These are phyloP conservation scores for Thelonectria olida DNA, from an alignment of 2,329 filamentous ascomycete genomes.

Conservation along the genomic window DNA sequence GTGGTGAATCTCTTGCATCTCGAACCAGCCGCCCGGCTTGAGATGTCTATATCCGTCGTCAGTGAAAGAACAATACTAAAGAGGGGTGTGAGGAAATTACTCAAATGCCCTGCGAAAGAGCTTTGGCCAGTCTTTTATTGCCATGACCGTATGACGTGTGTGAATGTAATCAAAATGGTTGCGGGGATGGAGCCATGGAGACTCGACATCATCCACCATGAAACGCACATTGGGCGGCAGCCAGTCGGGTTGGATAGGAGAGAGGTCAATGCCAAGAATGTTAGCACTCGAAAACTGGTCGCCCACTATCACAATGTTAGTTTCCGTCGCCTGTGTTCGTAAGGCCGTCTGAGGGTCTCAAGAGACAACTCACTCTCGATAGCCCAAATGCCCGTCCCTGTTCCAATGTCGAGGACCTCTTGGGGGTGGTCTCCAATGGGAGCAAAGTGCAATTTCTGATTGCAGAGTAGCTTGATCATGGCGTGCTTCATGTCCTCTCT, in stretches of 20 bases:
- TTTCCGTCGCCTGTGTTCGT: not conserved
- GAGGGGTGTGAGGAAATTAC: slow-evolving; percentile 20
- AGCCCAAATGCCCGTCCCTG: slow-evolving; percentile 68
- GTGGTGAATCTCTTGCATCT: slow-evolving; percentile 64
- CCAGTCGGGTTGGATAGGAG: slow-evolving; percentile 60
- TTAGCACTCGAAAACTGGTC: slow-evolving; percentile 54
- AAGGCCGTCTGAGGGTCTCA: not conserved
- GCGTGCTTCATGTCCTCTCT: slow-evolving; percentile 66
- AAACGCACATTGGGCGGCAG: slow-evolving; percentile 66
- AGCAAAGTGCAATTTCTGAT: slow-evolving; percentile 60
- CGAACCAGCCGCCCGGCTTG: slow-evolving; percentile 64
- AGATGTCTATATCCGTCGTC: slow-evolving; percentile 51
- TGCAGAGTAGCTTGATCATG: slow-evolving; percentile 59
- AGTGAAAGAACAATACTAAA: not conserved
- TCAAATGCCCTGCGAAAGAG: slow-evolving; percentile 50
- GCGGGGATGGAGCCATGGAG: slow-evolving; percentile 62
- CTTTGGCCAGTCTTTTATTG: slow-evolving; percentile 63
- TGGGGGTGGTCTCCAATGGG: slow-evolving; percentile 58
- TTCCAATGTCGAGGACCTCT: slow-evolving; percentile 65
- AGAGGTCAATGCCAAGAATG: slow-evolving; percentile 56
- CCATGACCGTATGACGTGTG: slow-evolving; percentile 64
- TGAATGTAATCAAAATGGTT: slow-evolving; percentile 70
- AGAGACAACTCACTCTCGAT: slow-evolving; percentile 56
- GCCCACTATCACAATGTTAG: slow-evolving; percentile 51
- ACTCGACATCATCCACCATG: slow-evolving; percentile 66